Conservation (phyloP, 225 moss, liverwort and hornwort genomes). For the Physcomitrellopsis africana region DNA sequence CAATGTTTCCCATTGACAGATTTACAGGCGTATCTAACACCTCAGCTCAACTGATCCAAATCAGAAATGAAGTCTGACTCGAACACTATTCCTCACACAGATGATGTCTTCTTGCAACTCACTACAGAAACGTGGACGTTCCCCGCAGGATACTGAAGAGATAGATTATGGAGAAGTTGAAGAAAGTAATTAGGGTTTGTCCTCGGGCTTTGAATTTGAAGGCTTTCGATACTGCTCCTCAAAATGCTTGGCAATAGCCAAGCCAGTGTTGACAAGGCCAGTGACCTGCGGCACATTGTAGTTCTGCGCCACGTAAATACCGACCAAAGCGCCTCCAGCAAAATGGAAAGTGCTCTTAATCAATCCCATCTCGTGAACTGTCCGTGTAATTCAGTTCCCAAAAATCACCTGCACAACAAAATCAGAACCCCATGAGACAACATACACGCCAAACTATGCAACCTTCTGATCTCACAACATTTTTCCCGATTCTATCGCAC, state of each 20-base stretch:
- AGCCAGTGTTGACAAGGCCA: constrained; percentile 67
- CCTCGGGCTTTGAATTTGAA: constrained; percentile 47
- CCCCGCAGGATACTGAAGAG: constrained; percentile 10
- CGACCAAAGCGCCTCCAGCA: constrained; percentile 69
- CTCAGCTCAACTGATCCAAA: constrained; percentile 3
- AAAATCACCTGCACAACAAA: constrained; percentile 12
- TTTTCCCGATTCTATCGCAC: background rate
- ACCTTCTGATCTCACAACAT: background rate
- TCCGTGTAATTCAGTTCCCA: constrained; percentile 12
- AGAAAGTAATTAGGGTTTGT: constrained; percentile 30
- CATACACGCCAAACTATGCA: background rate
- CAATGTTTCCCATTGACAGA: background rate
- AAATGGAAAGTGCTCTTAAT: constrained; percentile 73
- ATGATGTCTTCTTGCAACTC: constrained; percentile 30
- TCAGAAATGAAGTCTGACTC: background rate
- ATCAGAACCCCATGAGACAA: background rate
- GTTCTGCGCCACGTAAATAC: constrained; percentile 92
- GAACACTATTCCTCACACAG: background rate
- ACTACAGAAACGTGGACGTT: constrained; percentile 24
- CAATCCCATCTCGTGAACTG: constrained; percentile 65
- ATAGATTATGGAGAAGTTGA: background rate
- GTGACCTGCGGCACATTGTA: constrained; percentile 83
- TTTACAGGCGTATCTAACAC: no score
- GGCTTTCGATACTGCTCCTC: constrained; percentile 92
- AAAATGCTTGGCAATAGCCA: constrained; percentile 81